phyloP scores from a whole-genome alignment of 208 protist species.

The Plasmodiophora brassicae region DNA sequence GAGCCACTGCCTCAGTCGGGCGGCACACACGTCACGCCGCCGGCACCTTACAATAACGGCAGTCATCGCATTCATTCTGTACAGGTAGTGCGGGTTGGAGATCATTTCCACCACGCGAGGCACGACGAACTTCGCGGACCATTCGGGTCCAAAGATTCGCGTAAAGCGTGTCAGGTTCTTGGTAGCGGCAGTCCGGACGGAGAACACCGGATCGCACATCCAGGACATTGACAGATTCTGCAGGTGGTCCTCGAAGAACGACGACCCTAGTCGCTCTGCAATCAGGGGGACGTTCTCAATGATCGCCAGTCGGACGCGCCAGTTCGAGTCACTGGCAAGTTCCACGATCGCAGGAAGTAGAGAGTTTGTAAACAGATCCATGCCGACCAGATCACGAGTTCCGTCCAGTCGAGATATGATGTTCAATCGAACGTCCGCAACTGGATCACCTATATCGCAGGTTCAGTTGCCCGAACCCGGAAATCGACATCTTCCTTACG shows the following conservation, averaged over 20 bases:
- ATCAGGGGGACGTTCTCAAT: not conserved
- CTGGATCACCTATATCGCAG: not conserved
- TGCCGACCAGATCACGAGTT: not conserved
- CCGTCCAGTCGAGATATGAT: not conserved
- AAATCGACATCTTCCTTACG: too few relatives aligned
- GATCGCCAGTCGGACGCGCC: conserved; percentile 7
- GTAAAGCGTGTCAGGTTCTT: not conserved
- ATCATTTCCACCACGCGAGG: not conserved
- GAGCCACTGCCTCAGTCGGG: not conserved
- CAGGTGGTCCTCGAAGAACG: not conserved
- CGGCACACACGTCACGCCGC: not conserved
- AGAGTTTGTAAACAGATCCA: not conserved
- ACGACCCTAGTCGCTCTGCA: not conserved
- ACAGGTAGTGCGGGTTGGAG: not conserved
- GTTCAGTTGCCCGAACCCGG: not conserved
- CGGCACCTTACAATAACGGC: not conserved
- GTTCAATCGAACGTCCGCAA: not conserved
- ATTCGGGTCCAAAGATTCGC: not conserved
- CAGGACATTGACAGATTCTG: not conserved
- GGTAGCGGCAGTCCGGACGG: not conserved
- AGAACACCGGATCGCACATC: not conserved
- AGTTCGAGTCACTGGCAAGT: not conserved
- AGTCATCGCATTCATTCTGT: not conserved
- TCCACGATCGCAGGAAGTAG: not conserved
- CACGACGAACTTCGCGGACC: not conserved